A percentile compares a stretch with the other conserved stretches of the same genome.
phyloP scores from a whole-genome alignment of 148 eudicot genomes.

The Chenopodium formosanum region DNA sequence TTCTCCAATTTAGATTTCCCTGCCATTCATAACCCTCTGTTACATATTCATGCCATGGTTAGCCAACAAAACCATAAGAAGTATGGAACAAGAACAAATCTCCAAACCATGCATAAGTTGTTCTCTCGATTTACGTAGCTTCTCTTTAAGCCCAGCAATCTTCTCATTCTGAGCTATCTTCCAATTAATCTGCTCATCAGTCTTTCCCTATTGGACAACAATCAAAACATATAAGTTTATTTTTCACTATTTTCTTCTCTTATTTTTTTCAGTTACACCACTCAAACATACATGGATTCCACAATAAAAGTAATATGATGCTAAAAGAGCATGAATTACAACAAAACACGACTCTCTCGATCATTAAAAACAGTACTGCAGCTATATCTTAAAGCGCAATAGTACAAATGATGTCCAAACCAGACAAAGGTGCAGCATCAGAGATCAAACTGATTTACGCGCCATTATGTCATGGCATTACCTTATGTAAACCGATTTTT shows the following conservation, averaged over 20 bases:
- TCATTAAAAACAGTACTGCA: background rate
- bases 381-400: background rate
- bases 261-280: too few species aligned
- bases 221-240: conserved; percentile 10
- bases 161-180: conserved; percentile 77
- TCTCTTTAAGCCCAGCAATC: conserved; percentile 62
- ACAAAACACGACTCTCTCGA: background rate
- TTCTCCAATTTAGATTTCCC: conserved; percentile 74
- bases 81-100: background rate
- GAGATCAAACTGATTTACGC: too few species aligned
- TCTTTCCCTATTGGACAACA: conserved; percentile 58
- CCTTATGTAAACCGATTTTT: too few species aligned
- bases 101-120: conserved; percentile 58
- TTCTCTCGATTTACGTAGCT: conserved; percentile 61
- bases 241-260: background rate
- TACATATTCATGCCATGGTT: background rate
- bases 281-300: conserved; percentile 3
- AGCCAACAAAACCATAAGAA: conserved; percentile 12
- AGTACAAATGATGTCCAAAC: too few species aligned
- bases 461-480: too few species aligned
- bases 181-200: conserved; percentile 87
- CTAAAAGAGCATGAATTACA: background rate
- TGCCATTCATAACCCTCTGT: conserved; percentile 33
- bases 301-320: background rate
- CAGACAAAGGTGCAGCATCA: too few species aligned